Evolutionary conservation across 169 alveolate species (phyloP), one percentile per base, ranked within the genome.

Genomic region (Plasmodium billcollinsi): DNA sequence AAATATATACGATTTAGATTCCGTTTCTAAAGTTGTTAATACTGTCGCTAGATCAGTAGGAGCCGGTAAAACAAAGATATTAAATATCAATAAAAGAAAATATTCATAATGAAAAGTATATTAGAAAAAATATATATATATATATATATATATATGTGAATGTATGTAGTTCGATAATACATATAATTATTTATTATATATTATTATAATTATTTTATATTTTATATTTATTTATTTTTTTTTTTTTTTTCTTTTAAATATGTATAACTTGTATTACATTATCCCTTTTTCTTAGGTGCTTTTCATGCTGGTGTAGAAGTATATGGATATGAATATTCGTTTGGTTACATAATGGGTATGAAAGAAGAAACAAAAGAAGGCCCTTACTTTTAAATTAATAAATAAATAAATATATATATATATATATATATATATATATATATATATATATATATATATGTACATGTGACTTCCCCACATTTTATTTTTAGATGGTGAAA

Each of bases 281-380:
- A 24, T 24, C 26, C 0, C 1, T 24, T 24, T 24, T 24, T 24
- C 26, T 24, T 24, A 83, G 91, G 91, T 26, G 96, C 95, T 24
- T 94, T 92, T 66, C 96, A 94, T 58, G 96, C 96, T 2, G 96
- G 96, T 1, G 95, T 94, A 43, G 96, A 94, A 52, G 91, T 94
- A 5, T 94, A 94, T 29, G 96, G 96, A 1, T 56, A 69, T 43
- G 96, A 94, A 45, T 94, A 94, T 66, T 90, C 92, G 21, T 94
- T 75, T 73, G 96, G 96, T 14, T 94, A 92, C 39, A 85, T 92
- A 15, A 61, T 33, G 11, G 80, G 83, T 67, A 29, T 67, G 39
- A 2, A 33, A 21, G 1, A 24, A 24, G 1, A 24, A 24, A 24
- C 0, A 24, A 24, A 24, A 24, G 1, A 24, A 24, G 26, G 1